Evolutionary conservation across 164 flowering plant genomes (phyloP), one percentile per base, ranked within the genome.

Genomic region (Litsea cubeba): DNA sequence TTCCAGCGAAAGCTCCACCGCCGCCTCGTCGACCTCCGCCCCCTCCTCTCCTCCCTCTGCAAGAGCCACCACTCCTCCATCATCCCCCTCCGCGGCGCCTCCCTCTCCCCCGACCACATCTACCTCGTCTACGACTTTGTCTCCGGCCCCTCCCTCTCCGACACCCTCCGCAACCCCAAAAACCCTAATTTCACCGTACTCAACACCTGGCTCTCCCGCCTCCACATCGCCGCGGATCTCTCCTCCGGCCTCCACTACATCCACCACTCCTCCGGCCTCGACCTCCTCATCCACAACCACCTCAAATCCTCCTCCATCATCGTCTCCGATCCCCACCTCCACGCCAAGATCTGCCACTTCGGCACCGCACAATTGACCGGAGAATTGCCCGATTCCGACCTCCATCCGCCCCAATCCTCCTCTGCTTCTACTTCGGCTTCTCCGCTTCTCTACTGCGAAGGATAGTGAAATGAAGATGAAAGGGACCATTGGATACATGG

Each of bases 191-290:
- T 76, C 75, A 90, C 99, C 1, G 89, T 91, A 1, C 87, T 95
- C 2, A 80, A 87, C 2, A 84, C 81, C 3, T 93, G 97, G 97
- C 76, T 85, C 32, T 90, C 91, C 5, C 82, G 98, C 35, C 88
- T 92, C 85, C 91, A 88, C 75, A 72, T 95, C 76, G 98, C 98
- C 2, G 69, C 89, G 1, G 98, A 92, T 66, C 62, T 92, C 20
- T 95, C 99, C 4, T 88, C 89, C 58, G 99, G 92, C 3, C 81
- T 95, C 46, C 97, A 94, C 65, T 93, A 95, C 83, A 85, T 90
- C 28, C 99, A 95, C 85, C 84, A 88, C 74, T 81, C 77, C 71
- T 81, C 87, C 1, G 92, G 94, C 1, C 65, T 83, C 46, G 67
- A 75, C 28, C 30, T 76, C 7, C 76, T 81, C 65, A 87, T 92